phyloP scores from a whole-genome alignment of 768 basidiomycete genomes.

The Panellus pusillus region DNA sequence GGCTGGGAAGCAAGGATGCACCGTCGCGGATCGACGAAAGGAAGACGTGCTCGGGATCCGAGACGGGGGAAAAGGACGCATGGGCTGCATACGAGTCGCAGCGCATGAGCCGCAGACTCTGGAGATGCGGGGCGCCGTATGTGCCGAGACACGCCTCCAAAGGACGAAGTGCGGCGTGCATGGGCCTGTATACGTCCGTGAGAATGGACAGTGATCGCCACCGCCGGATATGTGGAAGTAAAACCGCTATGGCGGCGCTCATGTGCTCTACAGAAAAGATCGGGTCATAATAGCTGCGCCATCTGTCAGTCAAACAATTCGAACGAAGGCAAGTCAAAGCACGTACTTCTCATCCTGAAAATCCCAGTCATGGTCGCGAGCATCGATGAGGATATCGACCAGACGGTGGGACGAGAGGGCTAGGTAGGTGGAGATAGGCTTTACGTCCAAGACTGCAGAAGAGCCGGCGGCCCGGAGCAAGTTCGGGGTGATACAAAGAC shows the following conservation, averaged over 20 bases:
- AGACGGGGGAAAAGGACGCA: constrained; percentile 40
- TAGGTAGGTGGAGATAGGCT: constrained; percentile 42
- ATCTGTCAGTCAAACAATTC: neutral
- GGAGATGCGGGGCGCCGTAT: constrained; percentile 42
- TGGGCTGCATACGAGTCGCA: constrained; percentile 59
- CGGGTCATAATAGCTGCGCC: constrained; percentile 26
- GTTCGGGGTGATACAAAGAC: constrained; percentile 48
- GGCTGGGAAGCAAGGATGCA: constrained; percentile 34
- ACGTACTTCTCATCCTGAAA: constrained; percentile 52
- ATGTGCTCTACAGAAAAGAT: constrained; percentile 47
- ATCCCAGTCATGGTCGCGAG: constrained; percentile 59
- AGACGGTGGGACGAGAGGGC: constrained; percentile 47
- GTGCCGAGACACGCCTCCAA: constrained; percentile 40
- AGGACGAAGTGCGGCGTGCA: constrained; percentile 49
- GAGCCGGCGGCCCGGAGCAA: constrained; percentile 27
- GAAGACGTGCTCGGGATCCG: constrained; percentile 37
- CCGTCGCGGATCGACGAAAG: constrained; percentile 27
- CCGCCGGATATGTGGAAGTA: constrained; percentile 52
- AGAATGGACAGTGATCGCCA: constrained; percentile 56
- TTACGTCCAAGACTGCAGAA: constrained; percentile 37
- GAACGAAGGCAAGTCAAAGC: constrained; percentile 11
- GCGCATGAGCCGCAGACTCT: constrained; percentile 55
- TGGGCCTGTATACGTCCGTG: constrained; percentile 58
- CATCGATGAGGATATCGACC: constrained; percentile 58
- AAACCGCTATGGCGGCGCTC: constrained; percentile 41